A percentile compares a stretch with the other conserved stretches of the same genome.
phyloP scores from a whole-genome alignment of 371 early-diverging fungal genomes.

The Capillidium heterosporum region DNA sequence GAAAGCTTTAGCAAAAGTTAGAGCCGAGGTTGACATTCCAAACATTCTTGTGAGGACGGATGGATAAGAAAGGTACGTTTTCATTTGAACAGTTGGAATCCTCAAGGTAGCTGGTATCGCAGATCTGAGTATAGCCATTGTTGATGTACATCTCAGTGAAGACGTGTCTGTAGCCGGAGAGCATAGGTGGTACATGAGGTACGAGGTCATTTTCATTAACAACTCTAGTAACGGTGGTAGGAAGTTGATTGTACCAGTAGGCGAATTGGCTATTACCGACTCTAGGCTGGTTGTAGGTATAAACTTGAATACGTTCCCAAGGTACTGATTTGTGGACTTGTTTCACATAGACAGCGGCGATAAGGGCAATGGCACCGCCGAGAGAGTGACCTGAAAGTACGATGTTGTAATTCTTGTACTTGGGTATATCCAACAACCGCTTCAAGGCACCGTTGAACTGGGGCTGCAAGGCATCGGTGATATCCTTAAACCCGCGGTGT shows the following conservation, averaged over 20 bases:
- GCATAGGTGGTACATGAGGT: not conserved
- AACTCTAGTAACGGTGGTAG: not conserved
- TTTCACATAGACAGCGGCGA: not conserved
- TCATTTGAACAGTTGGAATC: not conserved
- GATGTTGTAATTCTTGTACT: not conserved
- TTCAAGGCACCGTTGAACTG: not conserved
- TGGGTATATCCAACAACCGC: not conserved
- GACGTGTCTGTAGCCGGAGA: not conserved
- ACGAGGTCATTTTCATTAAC: not conserved
- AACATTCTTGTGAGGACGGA: no score
- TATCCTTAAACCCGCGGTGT: not conserved
- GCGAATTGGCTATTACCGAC: not conserved
- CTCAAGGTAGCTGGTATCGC: not conserved
- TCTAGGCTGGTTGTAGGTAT: not conserved
- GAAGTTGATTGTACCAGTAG: not conserved
- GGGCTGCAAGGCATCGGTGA: not conserved
- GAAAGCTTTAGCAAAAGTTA: no score
- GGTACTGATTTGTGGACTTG: not conserved
- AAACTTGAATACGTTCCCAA: not conserved
- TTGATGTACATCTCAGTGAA: not conserved
- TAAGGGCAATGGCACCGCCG: not conserved
- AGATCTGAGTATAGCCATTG: not conserved
- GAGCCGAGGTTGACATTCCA: no score
- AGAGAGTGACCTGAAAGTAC: not conserved
- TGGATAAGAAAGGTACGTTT: no score